Percentiles rank a stretch among this genome's conserved stretches.
phyloP scores from a whole-genome alignment of 192 early-diverging fungal genomes.

The Martensiomyces pterosporus region DNA sequence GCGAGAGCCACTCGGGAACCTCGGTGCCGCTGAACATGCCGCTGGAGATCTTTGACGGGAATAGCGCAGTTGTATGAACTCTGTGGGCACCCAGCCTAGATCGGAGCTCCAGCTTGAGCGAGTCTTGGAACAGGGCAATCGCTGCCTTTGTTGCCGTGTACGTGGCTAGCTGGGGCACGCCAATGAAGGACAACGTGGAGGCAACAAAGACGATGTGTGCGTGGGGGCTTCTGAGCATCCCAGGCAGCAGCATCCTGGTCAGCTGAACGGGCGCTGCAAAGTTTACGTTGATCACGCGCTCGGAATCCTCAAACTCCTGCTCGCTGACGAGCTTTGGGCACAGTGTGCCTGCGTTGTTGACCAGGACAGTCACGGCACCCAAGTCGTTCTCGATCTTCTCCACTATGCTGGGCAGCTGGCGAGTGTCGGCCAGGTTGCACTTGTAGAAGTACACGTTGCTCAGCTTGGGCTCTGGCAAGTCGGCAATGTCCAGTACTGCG shows the following conservation, averaged over 20 bases:
- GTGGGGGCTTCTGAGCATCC: conserved; percentile 59
- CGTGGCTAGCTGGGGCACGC: conserved; percentile 56
- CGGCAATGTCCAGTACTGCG: conserved; percentile 30
- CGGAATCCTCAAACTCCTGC: conserved; percentile 54
- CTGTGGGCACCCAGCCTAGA: conserved; percentile 52
- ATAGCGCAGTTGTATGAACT: conserved; percentile 59
- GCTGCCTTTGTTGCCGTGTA: conserved; percentile 80
- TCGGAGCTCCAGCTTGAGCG: conserved; percentile 69
- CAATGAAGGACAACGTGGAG: conserved; percentile 35
- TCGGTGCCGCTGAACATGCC: conserved; percentile 70
- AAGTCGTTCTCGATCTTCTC: conserved; percentile 31
- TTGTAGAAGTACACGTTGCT: conserved; percentile 16
- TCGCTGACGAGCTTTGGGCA: conserved; percentile 57
- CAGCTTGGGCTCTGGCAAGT: conserved; percentile 7
- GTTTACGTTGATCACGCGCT: conserved; percentile 63
- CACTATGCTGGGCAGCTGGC: conserved; percentile 10
- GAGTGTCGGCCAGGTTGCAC: conserved; percentile 28
- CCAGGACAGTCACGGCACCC: conserved; percentile 70
- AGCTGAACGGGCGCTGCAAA: conserved; percentile 65
- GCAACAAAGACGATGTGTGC: conserved; percentile 69
- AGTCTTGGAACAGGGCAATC: conserved; percentile 64
- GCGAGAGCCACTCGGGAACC: conserved; percentile 60
- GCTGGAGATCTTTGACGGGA: conserved; percentile 66
- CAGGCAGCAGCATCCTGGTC: conserved; percentile 64
- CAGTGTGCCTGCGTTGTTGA: conserved; percentile 82